Evolutionary conservation across 2,329 filamentous ascomycete species (phyloP), one percentile per base, ranked within the genome.

Genomic region (Colletotrichum lindemuthianum): DNA sequence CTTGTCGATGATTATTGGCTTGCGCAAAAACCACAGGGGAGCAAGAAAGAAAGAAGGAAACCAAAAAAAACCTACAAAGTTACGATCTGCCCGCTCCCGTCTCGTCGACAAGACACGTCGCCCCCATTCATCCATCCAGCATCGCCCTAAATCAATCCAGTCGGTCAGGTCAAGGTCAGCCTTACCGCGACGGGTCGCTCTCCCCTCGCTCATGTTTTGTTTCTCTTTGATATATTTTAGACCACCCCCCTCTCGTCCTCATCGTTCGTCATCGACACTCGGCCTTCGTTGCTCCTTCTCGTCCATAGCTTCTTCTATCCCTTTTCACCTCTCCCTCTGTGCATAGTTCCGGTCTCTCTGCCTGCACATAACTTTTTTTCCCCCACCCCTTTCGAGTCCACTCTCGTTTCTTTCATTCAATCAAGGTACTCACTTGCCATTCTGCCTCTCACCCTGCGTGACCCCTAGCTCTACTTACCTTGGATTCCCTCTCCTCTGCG

Each of bases 31-130:
- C 24, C 24, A 24, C 24, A 24, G 24, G 24, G 24, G 24, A 24
- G 24, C 24, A 24, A 24, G 24, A 24, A 24, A 24, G 24, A 32
- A 48, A 59, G 43, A 60, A 51, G 51, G 37, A 45, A 50, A 61
- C 57, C 61, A 52, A 65, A 51, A 56, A 43, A 45, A 50, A 61
- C 57, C 61, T 57, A 65, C 61, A 56, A 51, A 65, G 61, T 65
- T 52, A 61, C 48, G 61, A 65, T 58, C 61, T 65, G 61, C 61
- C 58, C 61, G 61, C 58, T 56, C 61, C 61, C 58, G 61, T 61
- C 61, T 56, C 47, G 61, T 48, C 61, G 24, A 24, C 4, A 24
- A 24, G 24, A 24, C 24, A 24, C 49, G 13, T 61, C 39, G 57
- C 61, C 58, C 61, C 51, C 56, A 51, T 51, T 51, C 51, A 58